Conservation (phyloP, 306 rosid species). For the Pyrus bretschneideri region DNA sequence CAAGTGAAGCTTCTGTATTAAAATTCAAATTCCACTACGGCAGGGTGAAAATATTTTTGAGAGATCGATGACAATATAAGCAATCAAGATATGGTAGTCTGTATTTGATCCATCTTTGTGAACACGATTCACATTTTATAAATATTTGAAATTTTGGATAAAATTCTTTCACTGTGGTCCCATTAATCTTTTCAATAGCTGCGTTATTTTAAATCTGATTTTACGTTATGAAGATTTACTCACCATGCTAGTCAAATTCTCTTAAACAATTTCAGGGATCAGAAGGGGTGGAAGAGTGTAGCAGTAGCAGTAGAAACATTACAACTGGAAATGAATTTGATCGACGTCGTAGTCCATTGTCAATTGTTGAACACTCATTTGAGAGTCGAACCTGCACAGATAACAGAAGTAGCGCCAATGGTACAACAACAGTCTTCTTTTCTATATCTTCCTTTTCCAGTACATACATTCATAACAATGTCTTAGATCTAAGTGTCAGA, state of each 20-base stretch:
- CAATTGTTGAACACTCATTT: conserved; percentile 26
- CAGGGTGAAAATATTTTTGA: background rate
- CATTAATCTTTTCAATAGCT: background rate
- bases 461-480: background rate
- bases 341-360: conserved; percentile 16
- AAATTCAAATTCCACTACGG: background rate
- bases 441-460: conserved; percentile 9
- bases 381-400: conserved; percentile 42
- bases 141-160: background rate
- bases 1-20: background rate
- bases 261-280: conserved; percentile 45
- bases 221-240: background rate
- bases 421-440: conserved; percentile 34
- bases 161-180: background rate
- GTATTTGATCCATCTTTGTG: background rate
- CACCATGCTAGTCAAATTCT: conserved; percentile 8
- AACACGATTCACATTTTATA: background rate
- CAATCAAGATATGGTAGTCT: background rate
- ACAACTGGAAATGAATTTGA: conserved; percentile 30
- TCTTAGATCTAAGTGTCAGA: background rate
- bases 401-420: conserved; percentile 42
- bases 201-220: background rate
- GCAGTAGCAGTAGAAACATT: conserved; percentile 37
- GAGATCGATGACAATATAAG: background rate
- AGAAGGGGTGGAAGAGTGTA: conserved; percentile 39